phyloP scores from a whole-genome alignment of 768 basidiomycete genomes.

The Scleroderma citrinum region DNA sequence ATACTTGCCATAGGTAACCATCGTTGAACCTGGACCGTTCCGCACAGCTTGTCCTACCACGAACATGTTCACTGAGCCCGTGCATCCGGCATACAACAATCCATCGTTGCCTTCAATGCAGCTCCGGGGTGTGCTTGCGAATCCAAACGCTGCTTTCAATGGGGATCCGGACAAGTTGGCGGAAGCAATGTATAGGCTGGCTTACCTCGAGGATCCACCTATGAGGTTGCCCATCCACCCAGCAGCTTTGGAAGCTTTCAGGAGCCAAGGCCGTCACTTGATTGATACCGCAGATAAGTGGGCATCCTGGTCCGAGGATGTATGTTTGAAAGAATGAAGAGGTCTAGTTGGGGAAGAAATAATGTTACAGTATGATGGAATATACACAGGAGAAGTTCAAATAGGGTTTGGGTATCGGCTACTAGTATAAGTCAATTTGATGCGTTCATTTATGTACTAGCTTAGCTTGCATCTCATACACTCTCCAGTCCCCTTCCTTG shows the following conservation, averaged over 20 bases:
- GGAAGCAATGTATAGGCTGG: conserved; percentile 3
- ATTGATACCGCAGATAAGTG: conserved; percentile 14
- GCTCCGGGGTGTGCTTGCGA: neutral
- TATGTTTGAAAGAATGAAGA: conserved; percentile 5
- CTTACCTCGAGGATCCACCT: conserved; percentile 11
- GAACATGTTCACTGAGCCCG: neutral
- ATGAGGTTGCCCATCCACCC: conserved; percentile 11
- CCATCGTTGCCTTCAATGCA: conserved; percentile 2
- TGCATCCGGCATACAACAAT: conserved; percentile 13
- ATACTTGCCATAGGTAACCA: conserved; percentile 1
- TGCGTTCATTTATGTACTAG: too few species aligned
- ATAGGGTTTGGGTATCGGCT: too few species aligned
- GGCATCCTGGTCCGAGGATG: conserved; percentile 15
- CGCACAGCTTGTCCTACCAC: conserved; percentile 1
- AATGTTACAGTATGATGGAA: too few species aligned
- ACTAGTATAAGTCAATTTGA: too few species aligned
- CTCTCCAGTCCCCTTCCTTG: conserved; percentile 8
- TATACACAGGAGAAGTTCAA: too few species aligned
- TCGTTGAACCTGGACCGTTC: conserved; percentile 6
- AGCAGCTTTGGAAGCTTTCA: neutral
- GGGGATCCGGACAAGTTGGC: conserved; percentile 16
- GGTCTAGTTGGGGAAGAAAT: too few species aligned
- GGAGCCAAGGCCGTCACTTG: neutral
- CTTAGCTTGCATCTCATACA: conserved; percentile 15
- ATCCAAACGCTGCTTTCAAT: neutral